These are phyloP conservation scores for Cornus kousa DNA, from an alignment of 148 eudicot genomes.

Conservation along the genomic window DNA sequence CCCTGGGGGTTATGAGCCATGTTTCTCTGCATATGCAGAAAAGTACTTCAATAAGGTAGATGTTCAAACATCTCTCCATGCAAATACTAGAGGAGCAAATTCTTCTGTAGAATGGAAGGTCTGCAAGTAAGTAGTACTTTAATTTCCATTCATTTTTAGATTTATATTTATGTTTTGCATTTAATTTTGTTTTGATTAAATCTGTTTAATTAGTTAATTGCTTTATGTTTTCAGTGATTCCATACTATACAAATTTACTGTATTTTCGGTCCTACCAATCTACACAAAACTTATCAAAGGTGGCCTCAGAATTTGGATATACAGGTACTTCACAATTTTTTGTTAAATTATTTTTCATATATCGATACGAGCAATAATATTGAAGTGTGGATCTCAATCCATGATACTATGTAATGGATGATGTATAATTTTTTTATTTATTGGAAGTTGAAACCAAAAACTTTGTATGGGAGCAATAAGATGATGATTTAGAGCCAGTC, in stretches of 20 bases:
- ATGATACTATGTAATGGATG: too few species aligned
- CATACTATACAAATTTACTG: constrained; percentile 32
- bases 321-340: constrained; percentile 38
- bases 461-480: too few species aligned
- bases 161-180: background rate
- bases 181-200: background rate
- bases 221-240: constrained; percentile 28
- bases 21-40: constrained; percentile 43
- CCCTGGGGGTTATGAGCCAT: constrained; percentile 70
- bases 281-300: constrained; percentile 60
- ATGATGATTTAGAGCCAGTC: too few species aligned
- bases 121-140: constrained; percentile 46
- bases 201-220: background rate
- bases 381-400: too few species aligned
- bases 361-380: too few species aligned
- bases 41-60: constrained; percentile 52
- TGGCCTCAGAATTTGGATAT: constrained; percentile 69
- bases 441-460: too few species aligned
- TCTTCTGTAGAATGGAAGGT: constrained; percentile 35
- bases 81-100: constrained; percentile 25
- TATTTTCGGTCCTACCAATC: constrained; percentile 47
- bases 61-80: constrained; percentile 56
- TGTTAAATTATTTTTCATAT: too few species aligned
- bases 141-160: background rate
- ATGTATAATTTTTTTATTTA: too few species aligned